Percentiles rank a stretch among this genome's conserved stretches.
phyloP scores from a whole-genome alignment of 305 asterid genomes.

The Fraxinus paxiana region DNA sequence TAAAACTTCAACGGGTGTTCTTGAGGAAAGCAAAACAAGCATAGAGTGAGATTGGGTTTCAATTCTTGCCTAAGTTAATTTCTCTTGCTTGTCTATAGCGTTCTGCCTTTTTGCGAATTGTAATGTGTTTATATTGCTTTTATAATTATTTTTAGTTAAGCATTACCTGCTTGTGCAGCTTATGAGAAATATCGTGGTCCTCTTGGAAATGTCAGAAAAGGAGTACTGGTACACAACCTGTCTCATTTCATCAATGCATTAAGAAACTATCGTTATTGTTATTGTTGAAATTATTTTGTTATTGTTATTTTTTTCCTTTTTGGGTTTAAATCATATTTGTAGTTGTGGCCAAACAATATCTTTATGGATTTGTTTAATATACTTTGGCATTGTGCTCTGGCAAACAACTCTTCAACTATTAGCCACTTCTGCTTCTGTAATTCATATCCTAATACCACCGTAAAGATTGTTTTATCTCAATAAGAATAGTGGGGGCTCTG shows the following conservation, averaged over 20 bases:
- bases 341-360: background rate
- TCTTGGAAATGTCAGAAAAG: constrained; percentile 97
- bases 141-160: background rate
- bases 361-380: background rate
- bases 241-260: constrained; percentile 9
- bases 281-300: background rate
- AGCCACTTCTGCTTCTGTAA: background rate
- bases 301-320: background rate
- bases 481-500: background rate
- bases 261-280: background rate
- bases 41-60: background rate
- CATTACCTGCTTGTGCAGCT: constrained; percentile 44
- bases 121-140: background rate
- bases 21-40: background rate
- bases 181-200: constrained; percentile 90
- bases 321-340: background rate
- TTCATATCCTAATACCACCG: background rate
- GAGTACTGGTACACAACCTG: constrained; percentile 69
- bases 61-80: constrained; percentile 11
- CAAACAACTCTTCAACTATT: background rate
- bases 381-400: background rate
- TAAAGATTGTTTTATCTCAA: background rate
- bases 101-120: background rate
- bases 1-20: background rate
- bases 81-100: constrained; percentile 9